phyloP scores from a whole-genome alignment of 2,329 filamentous ascomycete species.

The Beauveria bassiana region DNA sequence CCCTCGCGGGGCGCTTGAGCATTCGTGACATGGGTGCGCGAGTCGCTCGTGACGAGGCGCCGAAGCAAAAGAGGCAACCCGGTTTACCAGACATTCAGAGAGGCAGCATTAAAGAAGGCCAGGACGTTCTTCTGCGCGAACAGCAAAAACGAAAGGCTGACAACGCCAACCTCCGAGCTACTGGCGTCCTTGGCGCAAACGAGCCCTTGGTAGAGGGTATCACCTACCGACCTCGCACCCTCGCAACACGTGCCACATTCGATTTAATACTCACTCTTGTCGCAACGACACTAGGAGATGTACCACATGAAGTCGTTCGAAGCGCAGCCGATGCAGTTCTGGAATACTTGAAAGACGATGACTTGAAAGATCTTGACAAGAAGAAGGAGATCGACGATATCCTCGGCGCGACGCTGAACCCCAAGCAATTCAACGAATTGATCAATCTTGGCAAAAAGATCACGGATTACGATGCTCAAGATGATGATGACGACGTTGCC shows the following conservation, averaged over 20 bases:
- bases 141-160: slow-evolving; percentile 83
- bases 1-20: slow-evolving; percentile 85
- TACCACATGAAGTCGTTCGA: slow-evolving; percentile 81
- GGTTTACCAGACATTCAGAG: slow-evolving; percentile 65
- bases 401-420: slow-evolving; percentile 69
- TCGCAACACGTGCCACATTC: slow-evolving; percentile 85
- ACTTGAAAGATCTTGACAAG: slow-evolving; percentile 94
- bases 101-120: slow-evolving; percentile 68
- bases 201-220: slow-evolving; percentile 88
- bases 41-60: slow-evolving; percentile 69
- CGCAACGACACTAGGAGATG: slow-evolving; percentile 81
- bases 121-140: slow-evolving; percentile 75
- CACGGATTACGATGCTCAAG: slow-evolving; percentile 94
- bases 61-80: slow-evolving; percentile 70
- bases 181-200: slow-evolving; percentile 73
- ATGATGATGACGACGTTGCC: slow-evolving; percentile 84
- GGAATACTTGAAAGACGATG: slow-evolving; percentile 89
- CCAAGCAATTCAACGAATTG: slow-evolving; percentile 94
- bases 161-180: slow-evolving; percentile 54
- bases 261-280: slow-evolving; percentile 91
- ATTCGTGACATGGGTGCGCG: slow-evolving; percentile 91
- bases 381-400: slow-evolving; percentile 97
- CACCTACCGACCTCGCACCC: slow-evolving; percentile 83
- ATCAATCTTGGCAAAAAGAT: slow-evolving; percentile 98
- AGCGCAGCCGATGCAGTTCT: slow-evolving; percentile 90